Conservation (phyloP, 108 stramenopile genomes). For the Phaeodactylum tricornutum region DNA sequence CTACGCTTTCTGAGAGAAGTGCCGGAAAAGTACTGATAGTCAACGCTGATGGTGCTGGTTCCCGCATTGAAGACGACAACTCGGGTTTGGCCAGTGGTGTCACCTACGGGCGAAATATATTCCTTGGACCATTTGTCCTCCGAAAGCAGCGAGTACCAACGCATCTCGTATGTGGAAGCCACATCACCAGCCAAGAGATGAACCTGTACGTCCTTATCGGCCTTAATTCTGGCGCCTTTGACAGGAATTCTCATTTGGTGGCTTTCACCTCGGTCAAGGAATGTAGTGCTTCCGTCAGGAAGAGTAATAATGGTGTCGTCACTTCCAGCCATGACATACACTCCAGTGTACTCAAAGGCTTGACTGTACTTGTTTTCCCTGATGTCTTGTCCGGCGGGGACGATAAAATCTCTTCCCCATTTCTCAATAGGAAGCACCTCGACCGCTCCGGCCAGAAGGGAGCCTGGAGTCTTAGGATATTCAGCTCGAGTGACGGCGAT, state of each 20-base stretch:
- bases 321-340: not conserved
- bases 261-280: slow-evolving; percentile 3
- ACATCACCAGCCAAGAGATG: slow-evolving; percentile 13
- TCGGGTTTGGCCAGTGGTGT: slow-evolving; percentile 2
- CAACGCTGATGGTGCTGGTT: not conserved
- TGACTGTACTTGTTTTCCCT: not conserved
- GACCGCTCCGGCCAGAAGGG: slow-evolving; percentile 19
- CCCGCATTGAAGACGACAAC: slow-evolving; percentile 7
- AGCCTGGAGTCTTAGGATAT: slow-evolving; percentile 11
- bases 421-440: slow-evolving; percentile 7
- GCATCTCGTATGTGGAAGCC: slow-evolving; percentile 12
- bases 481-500: slow-evolving; percentile 20
- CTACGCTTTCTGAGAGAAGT: too few species aligned
- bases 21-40: too few species aligned
- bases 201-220: slow-evolving; percentile 10
- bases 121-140: slow-evolving; percentile 9
- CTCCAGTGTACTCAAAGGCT: not conserved
- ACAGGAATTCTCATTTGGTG: not conserved
- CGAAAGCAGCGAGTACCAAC: slow-evolving; percentile 16
- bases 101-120: slow-evolving; percentile 13
- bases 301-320: slow-evolving; percentile 3
- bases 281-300: not conserved
- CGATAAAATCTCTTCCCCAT: slow-evolving; percentile 10
- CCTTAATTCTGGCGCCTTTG: not conserved
- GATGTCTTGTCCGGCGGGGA: slow-evolving; percentile 6